Evolutionary conservation across 2,329 filamentous ascomycete species (phyloP), one percentile per base, ranked within the genome.

Genomic region (Mollisia scopiformis): DNA sequence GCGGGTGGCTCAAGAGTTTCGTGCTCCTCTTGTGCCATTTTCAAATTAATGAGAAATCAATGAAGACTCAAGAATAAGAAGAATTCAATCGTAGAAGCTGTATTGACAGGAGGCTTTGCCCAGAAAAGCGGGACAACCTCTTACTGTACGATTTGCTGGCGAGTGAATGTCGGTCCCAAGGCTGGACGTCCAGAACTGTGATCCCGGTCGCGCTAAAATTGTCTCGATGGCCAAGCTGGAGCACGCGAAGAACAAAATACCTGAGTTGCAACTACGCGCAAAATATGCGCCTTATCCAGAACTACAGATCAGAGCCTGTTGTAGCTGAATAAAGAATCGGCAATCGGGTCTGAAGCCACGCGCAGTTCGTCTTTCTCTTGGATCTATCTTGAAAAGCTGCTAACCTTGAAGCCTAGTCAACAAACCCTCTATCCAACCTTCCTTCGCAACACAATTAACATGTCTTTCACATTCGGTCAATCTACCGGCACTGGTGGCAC

Each of bases 1-100:
- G 69, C 70, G 6, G 79, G 79, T 51, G 77, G 76, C 59, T 76
- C 71, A 55, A 81, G 69, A 59, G 72, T 77, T 66, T 75, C 71
- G 53, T 76, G 71, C 33, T 69, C 65, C n/a, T 67, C 64, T 61
- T 74, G 72, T 52, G 68, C 61, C 70, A 72, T 72, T 28, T 31
- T 61, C 53, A 28, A 51, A 33, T n/a, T 5, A 33, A 47, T 8
- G 13, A 35, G 49, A 51, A 19, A 19, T 7, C 16, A 8, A 23
- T 11, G 30, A 23, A 51, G 19, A 13, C 16, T 11, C 11, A 28
- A 11, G 21, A 21, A 31, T 27, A n/a, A n/a, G n/a, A n/a, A n/a
- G 27, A 31, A 8, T 31, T 11, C 14, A 11, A 35, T 25, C 19
- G 27, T 51, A 35, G 49, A 51, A 33, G 3, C 8, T 51, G 16